Evolutionary conservation across 2,329 filamentous ascomycete species (phyloP), one percentile per base, ranked within the genome.

Genomic region (Alternaria sp.): DNA sequence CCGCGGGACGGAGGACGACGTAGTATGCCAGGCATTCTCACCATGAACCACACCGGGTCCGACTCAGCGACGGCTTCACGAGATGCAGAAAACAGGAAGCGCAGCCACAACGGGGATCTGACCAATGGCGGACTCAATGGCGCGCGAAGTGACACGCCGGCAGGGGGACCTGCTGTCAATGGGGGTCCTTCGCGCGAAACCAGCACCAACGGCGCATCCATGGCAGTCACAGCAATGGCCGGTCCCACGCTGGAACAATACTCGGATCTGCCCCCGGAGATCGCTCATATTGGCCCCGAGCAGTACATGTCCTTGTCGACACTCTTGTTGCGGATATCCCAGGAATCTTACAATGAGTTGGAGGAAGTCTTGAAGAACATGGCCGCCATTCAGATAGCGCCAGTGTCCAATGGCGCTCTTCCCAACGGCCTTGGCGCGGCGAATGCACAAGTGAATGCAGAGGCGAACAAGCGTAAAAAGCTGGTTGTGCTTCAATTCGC

Each of bases 281-380:
- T 90, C 44, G 79, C 82, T 51, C 93, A 97, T 75, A 91, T 97
- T 62, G 90, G 90, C 0, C 84, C 90, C 61, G 90, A 78, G 21
- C 57, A 89, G 33, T 96, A 94, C 77, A 86, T 95, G 60, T 90
- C 93, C 5, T 85, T 98, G 20, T 89, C 90, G 5, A 87, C 87
- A 14, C 83, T 99, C 49, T 86, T 98, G 56, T 87, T 89, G 67
- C 89, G 96, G 70, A 87, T 96, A 41, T 90, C 92, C 33, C 94
- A 97, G 79, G 89, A 90, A 73, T 93, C 92, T 53, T 94, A 94
- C 80, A 93, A 92, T 76, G 88, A 90, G 58, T 84, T 98, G 30
- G 85, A 88, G 53, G 89, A 92, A 9, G 85, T 91, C 65, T 86
- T 97, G 46, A 82, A 86, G 41, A 87, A 90, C 63, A 82, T 97